These are phyloP conservation scores for Kwoniella bestiolae DNA, from an alignment of 768 basidiomycete genomes.

Conservation along the genomic window DNA sequence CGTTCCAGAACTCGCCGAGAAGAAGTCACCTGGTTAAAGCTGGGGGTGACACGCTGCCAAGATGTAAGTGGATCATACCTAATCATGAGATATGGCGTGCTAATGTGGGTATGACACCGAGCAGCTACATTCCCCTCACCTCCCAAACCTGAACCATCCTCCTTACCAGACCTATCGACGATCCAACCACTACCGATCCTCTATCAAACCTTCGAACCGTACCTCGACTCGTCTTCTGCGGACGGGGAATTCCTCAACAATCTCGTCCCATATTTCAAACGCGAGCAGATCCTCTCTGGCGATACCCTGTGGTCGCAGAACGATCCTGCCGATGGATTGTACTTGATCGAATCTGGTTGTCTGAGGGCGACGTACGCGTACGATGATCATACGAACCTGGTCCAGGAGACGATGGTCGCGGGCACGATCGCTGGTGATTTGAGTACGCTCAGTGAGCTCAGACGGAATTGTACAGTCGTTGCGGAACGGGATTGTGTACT, in stretches of 20 bases:
- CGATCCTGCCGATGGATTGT: slow-evolving; percentile 80
- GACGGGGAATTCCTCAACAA: slow-evolving; percentile 62
- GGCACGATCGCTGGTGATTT: slow-evolving; percentile 92
- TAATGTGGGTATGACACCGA: neutral
- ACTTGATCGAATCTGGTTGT: slow-evolving; percentile 85
- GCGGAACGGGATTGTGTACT: slow-evolving; percentile 77
- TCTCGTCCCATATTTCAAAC: slow-evolving; percentile 73
- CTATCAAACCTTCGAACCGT: slow-evolving; percentile 77
- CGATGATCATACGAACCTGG: slow-evolving; percentile 67
- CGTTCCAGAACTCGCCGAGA: slow-evolving; percentile 69
- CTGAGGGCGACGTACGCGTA: slow-evolving; percentile 82
- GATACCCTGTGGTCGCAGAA: slow-evolving; percentile 74
- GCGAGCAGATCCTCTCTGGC: slow-evolving; percentile 65
- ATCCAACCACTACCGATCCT: slow-evolving; percentile 76
- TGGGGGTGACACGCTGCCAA: slow-evolving; percentile 65
- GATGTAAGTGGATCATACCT: slow-evolving; percentile 21
- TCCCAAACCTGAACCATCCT: slow-evolving; percentile 8
- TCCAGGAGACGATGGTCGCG: slow-evolving; percentile 91
- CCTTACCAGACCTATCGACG: slow-evolving; percentile 12
- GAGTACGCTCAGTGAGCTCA: slow-evolving; percentile 75
- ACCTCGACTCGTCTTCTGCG: slow-evolving; percentile 60
- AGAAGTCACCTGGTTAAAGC: slow-evolving; percentile 70
- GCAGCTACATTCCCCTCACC: slow-evolving; percentile 13
- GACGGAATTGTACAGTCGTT: slow-evolving; percentile 81
- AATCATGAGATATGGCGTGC: neutral